Conservation (phyloP, 805 yeast genomes). For the Candida germanica region DNA sequence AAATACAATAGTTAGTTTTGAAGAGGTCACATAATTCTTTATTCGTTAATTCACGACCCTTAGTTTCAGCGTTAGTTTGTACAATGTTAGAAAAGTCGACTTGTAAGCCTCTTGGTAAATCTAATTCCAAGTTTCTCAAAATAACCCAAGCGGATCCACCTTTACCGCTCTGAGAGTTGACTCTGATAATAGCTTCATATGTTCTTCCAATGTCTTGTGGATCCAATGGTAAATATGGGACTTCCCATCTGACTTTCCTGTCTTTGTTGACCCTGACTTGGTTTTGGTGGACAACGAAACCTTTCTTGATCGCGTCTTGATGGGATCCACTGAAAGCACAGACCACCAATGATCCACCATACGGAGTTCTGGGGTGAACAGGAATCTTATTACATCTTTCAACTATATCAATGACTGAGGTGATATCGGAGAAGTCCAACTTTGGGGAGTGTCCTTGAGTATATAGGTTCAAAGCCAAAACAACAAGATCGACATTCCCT, state of each 20-base stretch:
- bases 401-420: constrained; percentile 64
- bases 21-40: constrained; percentile 65
- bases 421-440: constrained; percentile 67
- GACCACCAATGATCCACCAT: constrained; percentile 79
- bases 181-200: constrained; percentile 90
- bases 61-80: constrained; percentile 63
- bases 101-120: constrained; percentile 78
- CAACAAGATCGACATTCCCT: constrained; percentile 80
- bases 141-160: constrained; percentile 91
- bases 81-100: constrained; percentile 71
- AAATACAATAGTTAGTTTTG: constrained; percentile 52
- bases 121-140: constrained; percentile 69
- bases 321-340: constrained; percentile 86
- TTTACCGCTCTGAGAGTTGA: constrained; percentile 84
- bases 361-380: constrained; percentile 75
- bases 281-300: constrained; percentile 52
- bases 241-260: constrained; percentile 52
- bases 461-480: constrained; percentile 71
- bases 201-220: constrained; percentile 83
- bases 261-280: constrained; percentile 31
- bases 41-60: constrained; percentile 68
- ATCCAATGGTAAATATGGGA: constrained; percentile 82
- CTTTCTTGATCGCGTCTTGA: constrained; percentile 86
- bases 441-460: constrained; percentile 75
- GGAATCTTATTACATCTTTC: constrained; percentile 82